Evolutionary conservation across 2,329 filamentous ascomycete species (phyloP).

Genomic region (Hypoxylon sp.): DNA sequence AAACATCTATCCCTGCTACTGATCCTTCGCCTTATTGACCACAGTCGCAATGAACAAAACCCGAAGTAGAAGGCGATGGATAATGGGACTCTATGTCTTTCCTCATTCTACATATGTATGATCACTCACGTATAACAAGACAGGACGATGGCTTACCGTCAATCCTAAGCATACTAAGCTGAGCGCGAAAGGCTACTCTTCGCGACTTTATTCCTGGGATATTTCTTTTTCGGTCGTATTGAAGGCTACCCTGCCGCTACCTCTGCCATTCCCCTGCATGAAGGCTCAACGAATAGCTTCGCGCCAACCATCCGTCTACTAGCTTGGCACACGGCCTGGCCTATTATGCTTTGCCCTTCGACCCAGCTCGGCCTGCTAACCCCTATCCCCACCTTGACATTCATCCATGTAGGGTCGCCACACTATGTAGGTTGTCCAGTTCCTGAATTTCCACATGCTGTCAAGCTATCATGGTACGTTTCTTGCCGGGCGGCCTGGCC

Average conservation of each 20-base stretch:
- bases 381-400: slow-evolving; percentile 31
- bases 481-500: slow-evolving; percentile 20
- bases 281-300: slow-evolving; percentile 33
- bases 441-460: slow-evolving; percentile 21
- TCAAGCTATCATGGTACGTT: slow-evolving; percentile 25
- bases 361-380: slow-evolving; percentile 23
- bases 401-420: slow-evolving; percentile 3
- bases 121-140: neutral
- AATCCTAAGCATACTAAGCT: slow-evolving; percentile 8
- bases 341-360: slow-evolving; percentile 27
- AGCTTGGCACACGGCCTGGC: slow-evolving; percentile 22
- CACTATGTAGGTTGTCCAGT: neutral
- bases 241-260: slow-evolving; percentile 21
- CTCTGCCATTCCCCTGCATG: slow-evolving; percentile 39
- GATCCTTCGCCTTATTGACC: slow-evolving; percentile 18
- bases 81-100: neutral
- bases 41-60: slow-evolving; percentile 1
- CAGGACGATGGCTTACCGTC: neutral
- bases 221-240: slow-evolving; percentile 11
- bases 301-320: slow-evolving; percentile 31
- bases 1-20: slow-evolving; percentile 21
- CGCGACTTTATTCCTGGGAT: slow-evolving; percentile 16
- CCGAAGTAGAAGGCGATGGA: slow-evolving; percentile 1
- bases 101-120: neutral
- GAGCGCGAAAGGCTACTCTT: slow-evolving; percentile 1